These are phyloP conservation scores for Passalora sequoiae DNA, from an alignment of 2,329 filamentous ascomycete species.

Conservation along the genomic window DNA sequence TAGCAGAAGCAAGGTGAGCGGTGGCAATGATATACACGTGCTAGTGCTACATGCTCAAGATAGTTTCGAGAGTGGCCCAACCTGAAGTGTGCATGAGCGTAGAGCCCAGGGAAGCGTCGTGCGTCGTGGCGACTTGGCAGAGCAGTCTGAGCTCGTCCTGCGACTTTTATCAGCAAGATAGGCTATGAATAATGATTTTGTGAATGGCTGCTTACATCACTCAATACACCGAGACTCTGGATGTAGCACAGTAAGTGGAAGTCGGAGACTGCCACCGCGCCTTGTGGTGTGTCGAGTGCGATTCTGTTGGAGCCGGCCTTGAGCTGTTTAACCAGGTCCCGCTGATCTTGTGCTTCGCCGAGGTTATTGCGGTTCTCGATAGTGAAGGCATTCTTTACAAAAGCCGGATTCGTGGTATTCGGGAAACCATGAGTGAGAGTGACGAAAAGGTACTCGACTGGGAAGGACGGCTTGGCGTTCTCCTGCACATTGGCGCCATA, in stretches of 20 bases:
- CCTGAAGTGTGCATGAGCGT: conserved; percentile 81
- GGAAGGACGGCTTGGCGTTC: conserved; percentile 93
- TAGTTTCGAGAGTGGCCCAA: conserved; percentile 91
- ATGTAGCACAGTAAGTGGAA: conserved; percentile 93
- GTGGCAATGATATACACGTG: conserved; percentile 7
- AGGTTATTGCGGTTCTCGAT: conserved; percentile 87
- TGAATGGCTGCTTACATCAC: conserved; percentile 74
- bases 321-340: conserved; percentile 62
- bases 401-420: conserved; percentile 55
- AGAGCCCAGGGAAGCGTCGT: conserved; percentile 74
- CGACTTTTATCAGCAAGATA: conserved; percentile 13
- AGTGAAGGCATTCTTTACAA: conserved; percentile 75
- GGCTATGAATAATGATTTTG: too few relatives aligned
- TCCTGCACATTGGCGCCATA: conserved; percentile 95
- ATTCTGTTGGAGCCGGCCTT: conserved; percentile 51
- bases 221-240: conserved; percentile 71
- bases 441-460: conserved; percentile 91
- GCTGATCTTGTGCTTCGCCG: conserved; percentile 77
- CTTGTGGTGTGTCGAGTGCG: conserved; percentile 55
- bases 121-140: conserved; percentile 74
- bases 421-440: conserved; percentile 97
- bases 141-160: conserved; percentile 87
- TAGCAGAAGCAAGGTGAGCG: not conserved
- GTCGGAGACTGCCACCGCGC: conserved; percentile 71
- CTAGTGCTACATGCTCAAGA: conserved; percentile 52